Conservation (phyloP, 345 rosid species). For the Dovyalis caffra region DNA sequence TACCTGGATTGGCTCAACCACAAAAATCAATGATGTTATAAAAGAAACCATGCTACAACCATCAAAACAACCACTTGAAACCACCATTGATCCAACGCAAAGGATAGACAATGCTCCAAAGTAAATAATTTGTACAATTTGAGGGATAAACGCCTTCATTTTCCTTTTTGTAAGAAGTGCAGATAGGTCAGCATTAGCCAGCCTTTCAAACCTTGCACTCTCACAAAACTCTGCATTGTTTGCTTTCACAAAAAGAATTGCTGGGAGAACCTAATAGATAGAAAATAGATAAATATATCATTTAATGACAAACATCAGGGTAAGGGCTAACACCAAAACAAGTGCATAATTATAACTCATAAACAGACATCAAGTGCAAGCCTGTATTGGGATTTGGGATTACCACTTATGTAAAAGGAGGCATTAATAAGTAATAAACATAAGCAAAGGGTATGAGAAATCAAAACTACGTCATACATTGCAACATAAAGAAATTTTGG, state of each 20-base stretch:
- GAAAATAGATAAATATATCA: background rate
- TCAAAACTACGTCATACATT: background rate
- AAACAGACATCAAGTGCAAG: background rate
- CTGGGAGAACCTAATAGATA: constrained; percentile 68
- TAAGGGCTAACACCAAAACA: background rate
- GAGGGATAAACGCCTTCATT: constrained; percentile 91
- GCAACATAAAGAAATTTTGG: background rate
- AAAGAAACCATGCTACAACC: constrained; percentile 71
- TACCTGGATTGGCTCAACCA: constrained; percentile 94
- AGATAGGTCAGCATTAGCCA: constrained; percentile 62
- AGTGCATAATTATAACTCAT: background rate
- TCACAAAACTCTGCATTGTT: constrained; percentile 80
- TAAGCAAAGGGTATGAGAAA: background rate
- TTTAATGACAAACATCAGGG: constrained; percentile 1
- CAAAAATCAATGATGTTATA: constrained; percentile 68
- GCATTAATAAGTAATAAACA: background rate
- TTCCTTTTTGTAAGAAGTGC: constrained; percentile 70
- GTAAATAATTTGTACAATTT: constrained; percentile 67
- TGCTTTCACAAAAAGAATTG: constrained; percentile 86
- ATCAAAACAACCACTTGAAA: constrained; percentile 63
- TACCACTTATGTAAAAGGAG: background rate
- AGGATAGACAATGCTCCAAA: constrained; percentile 66
- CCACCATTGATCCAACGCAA: constrained; percentile 66
- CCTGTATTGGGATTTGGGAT: background rate
- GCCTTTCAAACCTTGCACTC: constrained; percentile 66